Evolutionary conservation across 2,329 filamentous ascomycete species (phyloP), one percentile per base, ranked within the genome.

Genomic region (Pestalotiopsis sp.): DNA sequence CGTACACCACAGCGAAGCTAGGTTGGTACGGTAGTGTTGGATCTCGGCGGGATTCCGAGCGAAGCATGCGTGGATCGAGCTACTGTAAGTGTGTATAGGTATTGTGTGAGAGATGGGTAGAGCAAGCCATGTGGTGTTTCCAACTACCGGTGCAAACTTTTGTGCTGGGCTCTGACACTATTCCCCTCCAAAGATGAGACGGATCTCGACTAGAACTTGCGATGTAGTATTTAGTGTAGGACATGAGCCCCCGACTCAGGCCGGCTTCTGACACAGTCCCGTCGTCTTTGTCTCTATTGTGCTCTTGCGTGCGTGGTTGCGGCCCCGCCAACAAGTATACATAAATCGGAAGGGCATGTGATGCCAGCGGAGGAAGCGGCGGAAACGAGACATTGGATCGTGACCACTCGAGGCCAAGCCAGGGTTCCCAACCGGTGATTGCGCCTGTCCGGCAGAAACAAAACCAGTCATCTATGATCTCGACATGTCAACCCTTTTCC

Each of bases 301-400:
- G 25, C 31, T 52, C 45, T 52, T 52, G 14, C 17, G 17, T 52
- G 45, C n/a, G 17, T 20, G 17, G 45, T 52, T 52, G 17, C 45
- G 45, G 45, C 45, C 31, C 58, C 38, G 63, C 63, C 63, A 57
- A 36, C 63, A 64, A 27, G 36, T 49, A 58, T 39, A 59, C 38
- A 58, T 39, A 59, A 49, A 7, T 58, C 23, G 41, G 56, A 57
- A 56, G 57, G 31, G 36, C 67, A 66, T 67, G 27, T 49, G 45
- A 70, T 60, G 56, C 62, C 38, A 38, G 52, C 66, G 38, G 13
- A 39, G 39, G 61, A 57, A 68, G 45, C 61, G 64, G 61, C 20
- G 39, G 61, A 57, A 68, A 49, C 61, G 64, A 62, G 17, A 52
- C 45, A 52, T 52, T n/a, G 45, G 45, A 52, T 49, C 13, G 41